Base-by-base conservation (phyloP, 805 yeast species). In the Candida maesae region DNA sequence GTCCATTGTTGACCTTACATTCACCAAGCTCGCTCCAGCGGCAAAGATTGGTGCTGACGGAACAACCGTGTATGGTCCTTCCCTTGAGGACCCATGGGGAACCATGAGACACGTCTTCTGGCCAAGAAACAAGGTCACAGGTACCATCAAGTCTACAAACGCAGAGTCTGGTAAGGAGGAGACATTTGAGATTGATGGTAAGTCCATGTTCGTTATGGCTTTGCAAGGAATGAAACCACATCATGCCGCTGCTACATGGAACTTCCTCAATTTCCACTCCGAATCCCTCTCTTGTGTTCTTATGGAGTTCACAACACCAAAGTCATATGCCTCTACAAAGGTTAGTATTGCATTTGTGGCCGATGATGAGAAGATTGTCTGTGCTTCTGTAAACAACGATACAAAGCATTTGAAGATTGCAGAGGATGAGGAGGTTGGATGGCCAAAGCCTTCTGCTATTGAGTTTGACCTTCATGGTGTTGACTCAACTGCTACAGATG, bases 151-250 rank as follows among this genome's bases (percentile, higher is more conserved):
- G 30, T 73, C 61, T 16, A 52, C 59, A 63, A 50, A 65, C 64
- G 45, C 49, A 56, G 45, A 40, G 28, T 3, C 44, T 3, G 45
- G 40, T 15, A 43, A 46, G 23, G 47, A 49, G 23, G 42, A 51
- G 31, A 47, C 55, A 3, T 55, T 71, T 36, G 68, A 63, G 21
- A 51, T 67, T 33, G 50, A 56, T 21, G 61, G 60, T 20, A 52
- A 45, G 14, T 73, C 88, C 36, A 84, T 93, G 95, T 90, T 80
- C 59, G 96, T 91, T 39, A 82, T 86, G 91, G 99, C 99, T 6
- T 68, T 88, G 52, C 99, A 93, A 70, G 98, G 98, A 47, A 90
- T 93, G 98, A 93, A 93, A 65, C 99, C 99, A 8, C 97, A 93
- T 65, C 99, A 93, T 66, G 96, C 97, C 26, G 99, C 99, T 42